Conservation (phyloP, 495 filamentous ascomycete genomes). For the Glarea lozoyensis region DNA sequence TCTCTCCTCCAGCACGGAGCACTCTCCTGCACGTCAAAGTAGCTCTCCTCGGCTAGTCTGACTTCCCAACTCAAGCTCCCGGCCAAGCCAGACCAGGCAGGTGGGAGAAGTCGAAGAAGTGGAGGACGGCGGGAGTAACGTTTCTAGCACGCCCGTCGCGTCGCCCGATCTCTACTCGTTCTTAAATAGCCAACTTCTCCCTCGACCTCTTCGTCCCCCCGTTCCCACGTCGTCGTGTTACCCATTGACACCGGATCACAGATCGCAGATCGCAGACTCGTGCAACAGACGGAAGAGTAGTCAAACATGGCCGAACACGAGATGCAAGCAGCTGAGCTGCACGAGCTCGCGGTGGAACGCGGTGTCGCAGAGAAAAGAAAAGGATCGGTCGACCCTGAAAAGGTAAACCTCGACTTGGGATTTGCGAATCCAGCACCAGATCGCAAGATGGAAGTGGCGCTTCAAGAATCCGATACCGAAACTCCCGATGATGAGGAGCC, state of each 20-base stretch:
- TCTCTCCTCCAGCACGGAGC: too few species aligned
- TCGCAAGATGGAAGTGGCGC: too few species aligned
- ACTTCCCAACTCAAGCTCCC: background rate
- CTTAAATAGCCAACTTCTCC: too few species aligned
- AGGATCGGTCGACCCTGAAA: constrained; percentile 1
- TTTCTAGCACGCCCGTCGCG: background rate
- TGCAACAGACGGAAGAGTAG: too few species aligned
- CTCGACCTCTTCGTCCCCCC: too few species aligned
- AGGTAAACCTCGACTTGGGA: constrained; percentile 2
- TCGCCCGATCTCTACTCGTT: too few species aligned
- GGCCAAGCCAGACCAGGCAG: background rate
- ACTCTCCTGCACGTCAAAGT: too few species aligned
- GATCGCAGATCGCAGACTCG: too few species aligned
- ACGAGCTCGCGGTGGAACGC: constrained; percentile 4
- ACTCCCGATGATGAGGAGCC: constrained; percentile 9
- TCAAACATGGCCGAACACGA: constrained; percentile 9
- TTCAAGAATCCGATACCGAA: constrained; percentile 1
- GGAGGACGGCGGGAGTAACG: background rate
- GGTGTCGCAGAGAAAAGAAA: constrained; percentile 1
- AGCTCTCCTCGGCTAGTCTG: background rate
- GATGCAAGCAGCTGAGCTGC: constrained; percentile 10
- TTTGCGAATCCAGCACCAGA: background rate
- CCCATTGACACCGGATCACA: too few species aligned
- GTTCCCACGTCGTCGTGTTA: too few species aligned
- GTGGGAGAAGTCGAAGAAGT: too few species aligned